A percentile compares a stretch with the other conserved stretches of the same genome.
phyloP scores from a whole-genome alignment of 2,329 filamentous ascomycete species.

The Plenodomus tracheiphilus region DNA sequence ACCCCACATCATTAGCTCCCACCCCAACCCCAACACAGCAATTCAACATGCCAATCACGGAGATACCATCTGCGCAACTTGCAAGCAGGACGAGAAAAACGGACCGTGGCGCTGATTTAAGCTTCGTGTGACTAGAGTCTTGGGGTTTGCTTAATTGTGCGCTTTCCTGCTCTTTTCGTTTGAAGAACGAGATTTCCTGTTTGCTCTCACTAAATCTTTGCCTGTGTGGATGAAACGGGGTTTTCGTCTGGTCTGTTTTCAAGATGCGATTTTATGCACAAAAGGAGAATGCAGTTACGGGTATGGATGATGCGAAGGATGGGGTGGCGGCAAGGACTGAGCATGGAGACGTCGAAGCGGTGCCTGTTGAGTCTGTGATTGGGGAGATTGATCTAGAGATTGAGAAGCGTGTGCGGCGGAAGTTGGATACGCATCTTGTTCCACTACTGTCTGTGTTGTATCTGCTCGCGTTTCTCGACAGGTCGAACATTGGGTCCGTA shows the following conservation, averaged over 20 bases:
- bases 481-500: conserved; percentile 44
- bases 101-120: not conserved
- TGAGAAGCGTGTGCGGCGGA: conserved; percentile 32
- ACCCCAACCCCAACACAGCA: not conserved
- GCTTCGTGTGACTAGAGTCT: not conserved
- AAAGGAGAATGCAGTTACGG: not conserved
- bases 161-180: not conserved
- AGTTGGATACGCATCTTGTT: conserved; percentile 36
- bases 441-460: conserved; percentile 41
- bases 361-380: not conserved
- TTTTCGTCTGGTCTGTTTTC: no score
- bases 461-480: conserved; percentile 42
- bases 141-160: not conserved
- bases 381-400: conserved; percentile 19
- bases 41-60: not conserved
- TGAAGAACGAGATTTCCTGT: not conserved
- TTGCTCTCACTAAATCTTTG: no score
- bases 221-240: no score
- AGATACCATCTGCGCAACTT: not conserved
- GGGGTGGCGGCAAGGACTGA: not conserved
- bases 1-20: not conserved
- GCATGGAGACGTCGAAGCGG: conserved; percentile 8
- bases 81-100: not conserved
- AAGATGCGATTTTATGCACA: not conserved
- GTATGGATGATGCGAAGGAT: not conserved